These are phyloP conservation scores for Ophiostoma ips DNA, from an alignment of 2,329 filamentous ascomycete genomes.

Conservation along the genomic window DNA sequence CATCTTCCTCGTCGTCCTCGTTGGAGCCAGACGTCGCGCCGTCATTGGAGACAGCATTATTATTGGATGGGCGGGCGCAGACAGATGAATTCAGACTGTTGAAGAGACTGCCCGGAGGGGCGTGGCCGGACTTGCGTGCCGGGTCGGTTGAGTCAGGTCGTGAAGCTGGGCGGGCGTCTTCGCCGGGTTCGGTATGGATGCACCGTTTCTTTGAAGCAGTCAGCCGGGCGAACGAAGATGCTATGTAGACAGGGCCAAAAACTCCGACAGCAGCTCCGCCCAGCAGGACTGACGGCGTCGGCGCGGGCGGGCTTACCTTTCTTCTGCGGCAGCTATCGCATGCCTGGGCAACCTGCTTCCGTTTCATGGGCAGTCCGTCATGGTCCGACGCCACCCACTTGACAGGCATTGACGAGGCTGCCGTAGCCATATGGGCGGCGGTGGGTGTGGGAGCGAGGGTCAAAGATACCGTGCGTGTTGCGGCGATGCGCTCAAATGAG, in stretches of 20 bases:
- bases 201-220: conserved; percentile 25
- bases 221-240: background rate
- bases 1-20: conserved; percentile 10
- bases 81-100: background rate
- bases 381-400: conserved; percentile 44
- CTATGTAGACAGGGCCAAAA: no score
- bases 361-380: conserved; percentile 40
- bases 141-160: background rate
- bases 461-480: background rate
- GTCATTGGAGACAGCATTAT: background rate
- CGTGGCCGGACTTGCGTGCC: background rate
- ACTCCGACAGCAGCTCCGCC: no score
- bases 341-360: conserved; percentile 45
- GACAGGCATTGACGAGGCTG: conserved; percentile 20
- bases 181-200: conserved; percentile 24
- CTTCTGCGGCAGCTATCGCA: conserved; percentile 40
- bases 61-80: no score
- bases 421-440: conserved; percentile 5
- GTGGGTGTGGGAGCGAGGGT: no score
- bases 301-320: conserved; percentile 33
- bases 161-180: background rate
- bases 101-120: background rate
- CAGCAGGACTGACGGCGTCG: no score
- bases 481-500: background rate
- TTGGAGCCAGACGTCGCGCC: background rate